phyloP scores from a whole-genome alignment of 139 green algal genomes.

The Asterochloris sp. region DNA sequence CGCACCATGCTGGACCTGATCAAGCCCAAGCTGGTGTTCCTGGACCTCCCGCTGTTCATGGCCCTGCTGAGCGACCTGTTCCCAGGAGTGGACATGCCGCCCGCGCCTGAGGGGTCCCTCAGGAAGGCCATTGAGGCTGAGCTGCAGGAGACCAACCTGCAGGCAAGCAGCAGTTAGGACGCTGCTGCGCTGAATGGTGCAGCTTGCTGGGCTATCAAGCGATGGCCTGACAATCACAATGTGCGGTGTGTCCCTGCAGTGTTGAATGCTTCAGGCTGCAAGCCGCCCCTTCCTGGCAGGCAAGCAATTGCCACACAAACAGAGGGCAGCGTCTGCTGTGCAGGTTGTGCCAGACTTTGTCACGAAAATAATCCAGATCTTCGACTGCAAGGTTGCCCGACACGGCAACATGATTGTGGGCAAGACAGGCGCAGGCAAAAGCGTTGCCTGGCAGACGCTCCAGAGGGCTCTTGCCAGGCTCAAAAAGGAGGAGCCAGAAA shows the following conservation, averaged over 20 bases:
- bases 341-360: conserved; percentile 79
- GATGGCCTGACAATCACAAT: too few relatives aligned
- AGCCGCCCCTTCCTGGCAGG: too few relatives aligned
- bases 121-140: conserved; percentile 62
- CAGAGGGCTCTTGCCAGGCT: conserved; percentile 58
- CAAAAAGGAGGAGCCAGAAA: conserved; percentile 50
- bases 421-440: conserved; percentile 80
- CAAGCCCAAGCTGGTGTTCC: conserved; percentile 84
- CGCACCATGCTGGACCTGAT: conserved; percentile 84
- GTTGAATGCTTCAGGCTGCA: too few relatives aligned
- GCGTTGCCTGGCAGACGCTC: conserved; percentile 74
- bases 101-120: conserved; percentile 54
- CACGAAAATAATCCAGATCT: conserved; percentile 88
- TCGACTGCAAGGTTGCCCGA: conserved; percentile 85
- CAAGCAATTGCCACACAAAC: too few relatives aligned
- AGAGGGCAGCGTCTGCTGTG: background rate
- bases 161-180: conserved; percentile 33
- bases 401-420: conserved; percentile 94
- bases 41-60: conserved; percentile 83
- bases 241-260: too few relatives aligned
- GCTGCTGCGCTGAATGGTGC: too few relatives aligned
- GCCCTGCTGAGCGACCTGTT: conserved; percentile 81
- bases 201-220: too few relatives aligned
- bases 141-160: conserved; percentile 61
- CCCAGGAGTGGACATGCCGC: conserved; percentile 74